Evolutionary conservation across 2,329 filamentous ascomycete genomes (phyloP).

Genomic region (Trichoderma hamatum): DNA sequence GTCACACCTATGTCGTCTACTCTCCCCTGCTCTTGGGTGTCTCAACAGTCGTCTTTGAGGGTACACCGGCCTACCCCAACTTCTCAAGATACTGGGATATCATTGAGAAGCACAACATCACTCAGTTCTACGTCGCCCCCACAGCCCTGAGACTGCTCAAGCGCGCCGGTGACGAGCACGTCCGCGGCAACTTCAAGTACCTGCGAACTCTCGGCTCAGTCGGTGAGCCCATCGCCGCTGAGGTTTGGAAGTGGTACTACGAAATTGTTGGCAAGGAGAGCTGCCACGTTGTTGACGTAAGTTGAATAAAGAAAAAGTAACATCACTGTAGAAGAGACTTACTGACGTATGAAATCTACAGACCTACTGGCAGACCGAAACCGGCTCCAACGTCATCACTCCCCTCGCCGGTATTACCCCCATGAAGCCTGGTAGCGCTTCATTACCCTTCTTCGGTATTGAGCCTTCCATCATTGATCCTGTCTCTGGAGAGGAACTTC

Average conservation of each 20-base stretch:
- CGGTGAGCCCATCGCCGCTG: slow-evolving; percentile 94
- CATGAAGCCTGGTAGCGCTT: slow-evolving; percentile 95
- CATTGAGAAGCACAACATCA: slow-evolving; percentile 91
- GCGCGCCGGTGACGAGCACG: slow-evolving; percentile 90
- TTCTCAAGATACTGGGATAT: slow-evolving; percentile 99
- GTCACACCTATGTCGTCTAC: slow-evolving; percentile 98
- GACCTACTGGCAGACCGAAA: slow-evolving; percentile 99
- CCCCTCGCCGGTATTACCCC: slow-evolving; percentile 91
- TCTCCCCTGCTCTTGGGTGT: slow-evolving; percentile 91
- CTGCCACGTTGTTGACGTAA: slow-evolving; percentile 90
- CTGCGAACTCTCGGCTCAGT: slow-evolving; percentile 91
- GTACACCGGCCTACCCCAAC: slow-evolving; percentile 94
- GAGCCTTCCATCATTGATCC: slow-evolving; percentile 98
- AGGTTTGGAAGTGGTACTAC: slow-evolving; percentile 99
- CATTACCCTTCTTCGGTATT: slow-evolving; percentile 96
- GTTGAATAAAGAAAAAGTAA: slow-evolving; percentile 38
- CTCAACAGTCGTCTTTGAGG: slow-evolving; percentile 95
- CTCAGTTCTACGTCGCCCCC: slow-evolving; percentile 97
- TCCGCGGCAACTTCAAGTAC: slow-evolving; percentile 85
- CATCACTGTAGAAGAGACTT: not conserved
- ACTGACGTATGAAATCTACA: slow-evolving; percentile 45
- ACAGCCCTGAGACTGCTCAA: slow-evolving; percentile 92
- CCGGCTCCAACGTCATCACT: slow-evolving; percentile 93
- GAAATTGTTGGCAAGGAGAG: slow-evolving; percentile 92
- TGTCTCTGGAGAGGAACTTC: slow-evolving; percentile 88